Evolutionary conservation across 306 rosid species (phyloP).

Genomic region (Adenanthera pavonina): DNA sequence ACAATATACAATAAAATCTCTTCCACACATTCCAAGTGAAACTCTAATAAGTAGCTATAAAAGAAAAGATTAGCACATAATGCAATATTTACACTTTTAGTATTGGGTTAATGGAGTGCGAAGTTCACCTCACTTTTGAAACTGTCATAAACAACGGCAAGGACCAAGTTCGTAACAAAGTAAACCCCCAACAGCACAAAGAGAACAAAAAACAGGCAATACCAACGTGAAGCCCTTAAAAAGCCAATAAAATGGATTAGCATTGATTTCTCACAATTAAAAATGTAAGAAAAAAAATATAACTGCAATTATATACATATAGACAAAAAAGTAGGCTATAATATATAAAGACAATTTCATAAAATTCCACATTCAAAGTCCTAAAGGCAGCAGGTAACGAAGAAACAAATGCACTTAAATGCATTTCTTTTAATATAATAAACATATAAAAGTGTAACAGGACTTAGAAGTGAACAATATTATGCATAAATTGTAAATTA

Average conservation of each 20-base stretch:
- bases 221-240: constrained; percentile 94
- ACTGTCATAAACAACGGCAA: constrained; percentile 96
- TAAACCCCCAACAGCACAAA: constrained; percentile 95
- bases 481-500: neutral
- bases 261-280: constrained; percentile 4
- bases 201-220: constrained; percentile 72
- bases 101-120: neutral
- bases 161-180: constrained; percentile 91
- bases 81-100: constrained; percentile 26
- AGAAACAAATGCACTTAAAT: neutral
- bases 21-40: constrained; percentile 16
- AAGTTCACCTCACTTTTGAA: constrained; percentile 86
- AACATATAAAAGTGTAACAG: neutral
- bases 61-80: constrained; percentile 19
- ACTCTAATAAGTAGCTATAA: constrained; percentile 29
- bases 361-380: neutral
- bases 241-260: constrained; percentile 43
- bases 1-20: constrained; percentile 28
- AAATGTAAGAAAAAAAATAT: neutral
- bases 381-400: neutral
- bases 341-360: neutral
- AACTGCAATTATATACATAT: neutral
- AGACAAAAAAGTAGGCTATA: neutral
- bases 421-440: neutral
- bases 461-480: neutral